These are phyloP conservation scores for Actinomortierella wolfii DNA, from an alignment of 371 early-diverging fungal genomes.

Conservation along the genomic window DNA sequence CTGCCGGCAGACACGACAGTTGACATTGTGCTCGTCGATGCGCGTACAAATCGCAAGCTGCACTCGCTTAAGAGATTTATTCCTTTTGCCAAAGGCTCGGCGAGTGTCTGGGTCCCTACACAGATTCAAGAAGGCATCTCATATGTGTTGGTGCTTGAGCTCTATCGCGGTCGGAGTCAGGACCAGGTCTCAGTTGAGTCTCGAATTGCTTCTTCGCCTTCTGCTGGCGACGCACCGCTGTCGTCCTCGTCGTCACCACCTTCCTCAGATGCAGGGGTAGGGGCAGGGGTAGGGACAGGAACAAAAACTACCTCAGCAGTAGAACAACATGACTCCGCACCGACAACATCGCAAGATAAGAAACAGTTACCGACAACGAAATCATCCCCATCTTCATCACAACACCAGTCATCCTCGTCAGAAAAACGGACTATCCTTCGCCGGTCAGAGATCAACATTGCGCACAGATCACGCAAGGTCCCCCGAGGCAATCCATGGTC, in stretches of 20 bases:
- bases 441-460: slow-evolving; percentile 36
- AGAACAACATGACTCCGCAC: background rate
- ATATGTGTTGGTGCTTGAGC: slow-evolving; percentile 38
- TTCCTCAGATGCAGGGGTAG: no score
- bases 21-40: slow-evolving; percentile 38
- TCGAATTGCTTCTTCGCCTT: no score
- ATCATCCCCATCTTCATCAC: slow-evolving; percentile 1
- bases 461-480: slow-evolving; percentile 1
- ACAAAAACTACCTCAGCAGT: no score
- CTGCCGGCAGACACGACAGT: slow-evolving; percentile 40
- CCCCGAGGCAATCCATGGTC: slow-evolving; percentile 3
- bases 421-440: slow-evolving; percentile 13
- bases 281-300: no score
- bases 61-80: slow-evolving; percentile 36
- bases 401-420: background rate
- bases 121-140: slow-evolving; percentile 24
- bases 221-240: no score
- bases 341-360: slow-evolving; percentile 6
- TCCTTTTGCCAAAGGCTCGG: slow-evolving; percentile 26
- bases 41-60: slow-evolving; percentile 30
- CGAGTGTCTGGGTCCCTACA: slow-evolving; percentile 29
- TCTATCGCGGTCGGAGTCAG: slow-evolving; percentile 43
- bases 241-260: no score
- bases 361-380: no score
- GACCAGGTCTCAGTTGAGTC: slow-evolving; percentile 12